Evolutionary conservation across 1,284 basidiomycete species (phyloP).

Genomic region (Prillingera fragicola): DNA sequence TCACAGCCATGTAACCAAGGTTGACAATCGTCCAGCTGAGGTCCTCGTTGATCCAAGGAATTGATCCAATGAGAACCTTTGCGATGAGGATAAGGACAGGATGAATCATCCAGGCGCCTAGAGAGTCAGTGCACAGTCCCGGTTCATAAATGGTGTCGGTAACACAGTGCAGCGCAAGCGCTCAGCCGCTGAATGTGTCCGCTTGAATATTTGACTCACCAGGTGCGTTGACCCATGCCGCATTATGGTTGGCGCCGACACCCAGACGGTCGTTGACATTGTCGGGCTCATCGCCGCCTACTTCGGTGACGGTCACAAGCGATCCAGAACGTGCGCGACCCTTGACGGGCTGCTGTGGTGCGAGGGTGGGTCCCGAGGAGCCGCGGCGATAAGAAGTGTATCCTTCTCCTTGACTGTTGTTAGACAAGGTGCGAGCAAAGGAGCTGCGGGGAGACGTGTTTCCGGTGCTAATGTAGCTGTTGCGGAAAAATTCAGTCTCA

Average conservation of each 20-base stretch:
- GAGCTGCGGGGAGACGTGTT: conserved; percentile 7
- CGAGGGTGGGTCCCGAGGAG: too few relatives aligned
- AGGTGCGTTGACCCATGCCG: conserved; percentile 97
- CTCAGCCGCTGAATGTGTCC: neutral
- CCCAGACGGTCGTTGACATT: conserved; percentile 70
- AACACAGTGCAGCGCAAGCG: neutral
- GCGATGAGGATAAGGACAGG: conserved; percentile 83
- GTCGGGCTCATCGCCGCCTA: conserved; percentile 70
- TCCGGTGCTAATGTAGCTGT: too few relatives aligned
- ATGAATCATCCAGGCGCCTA: conserved; percentile 97
- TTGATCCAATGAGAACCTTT: conserved; percentile 87
- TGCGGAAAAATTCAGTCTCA: conserved; percentile 23
- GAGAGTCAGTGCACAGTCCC: neutral
- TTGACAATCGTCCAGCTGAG: conserved; percentile 95
- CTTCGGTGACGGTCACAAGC: conserved; percentile 80
- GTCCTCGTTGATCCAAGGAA: conserved; percentile 91
- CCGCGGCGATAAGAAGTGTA: too few relatives aligned
- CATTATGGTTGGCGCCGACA: conserved; percentile 84
- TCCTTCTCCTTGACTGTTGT: too few relatives aligned
- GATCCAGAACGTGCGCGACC: conserved; percentile 19
- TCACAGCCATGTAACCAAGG: conserved; percentile 80
- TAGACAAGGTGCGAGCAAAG: conserved; percentile 9
- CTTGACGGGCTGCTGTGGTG: conserved; percentile 3
- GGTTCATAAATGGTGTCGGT: neutral
- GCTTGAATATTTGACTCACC: conserved; percentile 54